Evolutionary conservation across 2,329 filamentous ascomycete genomes (phyloP), one percentile per base, ranked within the genome.

Genomic region (Pseudocercospora crystallina): DNA sequence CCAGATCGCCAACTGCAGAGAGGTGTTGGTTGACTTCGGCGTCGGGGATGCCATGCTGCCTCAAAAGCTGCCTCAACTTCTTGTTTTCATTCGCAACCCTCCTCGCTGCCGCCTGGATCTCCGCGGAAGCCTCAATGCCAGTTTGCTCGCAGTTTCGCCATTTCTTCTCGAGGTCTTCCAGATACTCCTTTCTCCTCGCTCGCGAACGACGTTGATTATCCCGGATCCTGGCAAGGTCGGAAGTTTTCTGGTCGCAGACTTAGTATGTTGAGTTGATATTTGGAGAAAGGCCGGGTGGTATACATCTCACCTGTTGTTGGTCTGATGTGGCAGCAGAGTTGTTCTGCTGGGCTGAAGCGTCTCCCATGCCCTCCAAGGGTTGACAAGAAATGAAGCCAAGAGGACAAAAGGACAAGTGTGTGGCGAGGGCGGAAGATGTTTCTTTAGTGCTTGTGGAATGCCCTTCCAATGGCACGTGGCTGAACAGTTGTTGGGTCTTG

Each of bases 181-280:
- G 72, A 64, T 90, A 89, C 63, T 89, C 85, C 72, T 86, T 88
- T 57, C 84, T 79, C 32, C 86, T 80, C 39, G 85, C 85, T 46
- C 87, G 82, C n/a, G 84, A 89, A 55, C 86, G 82, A 49, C 87
- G 79, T 66, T 90, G 87, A 62, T 90, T 91, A 62, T 90, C 85
- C 57, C 87, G 80, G 59, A 90, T 85, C 51, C 86, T 83, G 40
- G 80, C 78, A 31, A 76, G 69, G 45, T 55, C 47, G n/a, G 48
- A 10, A 12, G 50, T 26, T 48, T 36, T 54, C 47, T 53, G 17
- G 20, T 26, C 20, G 20, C 4, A 7, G 4, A 26, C 7, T 26
- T 7, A 26, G 20, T 26, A 26, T 26, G 20, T 26, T 26, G 20
- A 26, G 20, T 26, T 26, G 20, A 26, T 26, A 26, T 26, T 26